A percentile compares a stretch with the other conserved stretches of the same genome.
phyloP scores from a whole-genome alignment of 2,329 filamentous ascomycete genomes.

The Phialocephala subalpina region DNA sequence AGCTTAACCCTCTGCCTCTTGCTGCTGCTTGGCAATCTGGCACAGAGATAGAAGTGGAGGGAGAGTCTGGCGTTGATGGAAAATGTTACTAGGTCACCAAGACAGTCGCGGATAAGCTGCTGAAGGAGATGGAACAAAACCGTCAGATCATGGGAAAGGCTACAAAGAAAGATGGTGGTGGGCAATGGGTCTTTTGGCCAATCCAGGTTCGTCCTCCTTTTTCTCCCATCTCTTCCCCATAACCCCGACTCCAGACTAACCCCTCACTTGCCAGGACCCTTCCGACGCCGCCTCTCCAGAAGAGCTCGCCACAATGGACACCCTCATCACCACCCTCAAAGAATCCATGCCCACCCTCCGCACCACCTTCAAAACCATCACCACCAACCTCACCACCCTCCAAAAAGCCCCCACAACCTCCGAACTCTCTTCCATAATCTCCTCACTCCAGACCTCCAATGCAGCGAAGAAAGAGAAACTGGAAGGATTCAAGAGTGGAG shows the following conservation, averaged over 20 bases:
- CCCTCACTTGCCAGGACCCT: conserved; percentile 50
- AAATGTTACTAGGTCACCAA: conserved; percentile 37
- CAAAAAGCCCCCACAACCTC: conserved; percentile 56
- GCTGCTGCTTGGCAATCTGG: neutral
- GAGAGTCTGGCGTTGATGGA: conserved; percentile 42
- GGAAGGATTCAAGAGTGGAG: conserved; percentile 47
- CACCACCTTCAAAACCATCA: conserved; percentile 55
- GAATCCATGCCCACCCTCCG: conserved; percentile 53
- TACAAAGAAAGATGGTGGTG: conserved; percentile 42
- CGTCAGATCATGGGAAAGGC: conserved; percentile 63
- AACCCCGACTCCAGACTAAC: neutral
- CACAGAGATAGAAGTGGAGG: conserved; percentile 16
- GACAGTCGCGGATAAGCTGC: conserved; percentile 65
- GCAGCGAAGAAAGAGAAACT: conserved; percentile 48
- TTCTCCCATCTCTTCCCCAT: neutral
- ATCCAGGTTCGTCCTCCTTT: conserved; percentile 38
- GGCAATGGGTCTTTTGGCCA: conserved; percentile 45
- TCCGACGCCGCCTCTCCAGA: conserved; percentile 55
- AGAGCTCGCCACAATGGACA: conserved; percentile 56
- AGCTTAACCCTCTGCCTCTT: no score
- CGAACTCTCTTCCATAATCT: conserved; percentile 47
- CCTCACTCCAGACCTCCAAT: neutral
- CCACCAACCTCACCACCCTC: conserved; percentile 50
- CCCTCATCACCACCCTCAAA: conserved; percentile 55
- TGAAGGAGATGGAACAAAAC: conserved; percentile 69